Percentiles rank a stretch among this genome's conserved stretches.
These are phyloP conservation scores for Candida manassasensis DNA, from an alignment of 805 yeast genomes.

Conservation along the genomic window DNA sequence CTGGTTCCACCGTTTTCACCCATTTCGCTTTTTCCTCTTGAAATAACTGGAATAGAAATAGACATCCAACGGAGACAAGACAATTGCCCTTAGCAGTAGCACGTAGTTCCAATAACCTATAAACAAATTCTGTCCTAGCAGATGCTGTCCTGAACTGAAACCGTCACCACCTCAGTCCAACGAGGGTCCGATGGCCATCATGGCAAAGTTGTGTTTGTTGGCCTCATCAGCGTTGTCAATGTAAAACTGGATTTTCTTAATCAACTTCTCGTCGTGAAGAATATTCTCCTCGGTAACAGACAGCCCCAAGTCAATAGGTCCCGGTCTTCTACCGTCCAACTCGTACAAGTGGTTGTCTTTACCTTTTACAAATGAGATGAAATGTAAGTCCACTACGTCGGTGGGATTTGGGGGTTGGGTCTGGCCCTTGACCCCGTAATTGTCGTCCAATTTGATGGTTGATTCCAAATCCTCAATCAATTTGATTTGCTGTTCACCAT, in stretches of 20 bases:
- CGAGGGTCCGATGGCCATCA: slow-evolving; percentile 72
- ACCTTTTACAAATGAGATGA: slow-evolving; percentile 64
- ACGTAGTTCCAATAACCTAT: too few relatives aligned
- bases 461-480: slow-evolving; percentile 45
- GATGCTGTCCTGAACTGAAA: too few relatives aligned
- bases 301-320: slow-evolving; percentile 64
- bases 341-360: slow-evolving; percentile 63
- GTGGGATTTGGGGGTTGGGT: slow-evolving; percentile 63
- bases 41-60: too few relatives aligned
- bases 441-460: slow-evolving; percentile 36
- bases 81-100: too few relatives aligned
- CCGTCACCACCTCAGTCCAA: too few relatives aligned
- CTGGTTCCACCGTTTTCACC: too few relatives aligned
- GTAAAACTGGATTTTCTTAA: slow-evolving; percentile 59
- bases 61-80: too few relatives aligned
- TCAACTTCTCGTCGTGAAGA: slow-evolving; percentile 47
- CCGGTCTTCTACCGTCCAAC: slow-evolving; percentile 81
- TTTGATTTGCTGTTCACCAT: slow-evolving; percentile 16
- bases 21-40: too few relatives aligned
- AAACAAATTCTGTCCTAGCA: too few relatives aligned
- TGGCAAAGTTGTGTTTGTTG: slow-evolving; percentile 61
- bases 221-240: slow-evolving; percentile 57
- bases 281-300: slow-evolving; percentile 40
- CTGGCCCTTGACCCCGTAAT: slow-evolving; percentile 51
- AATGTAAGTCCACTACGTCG: slow-evolving; percentile 58